phyloP scores from a whole-genome alignment of 768 basidiomycete species.

The Lentinula raphanica region DNA sequence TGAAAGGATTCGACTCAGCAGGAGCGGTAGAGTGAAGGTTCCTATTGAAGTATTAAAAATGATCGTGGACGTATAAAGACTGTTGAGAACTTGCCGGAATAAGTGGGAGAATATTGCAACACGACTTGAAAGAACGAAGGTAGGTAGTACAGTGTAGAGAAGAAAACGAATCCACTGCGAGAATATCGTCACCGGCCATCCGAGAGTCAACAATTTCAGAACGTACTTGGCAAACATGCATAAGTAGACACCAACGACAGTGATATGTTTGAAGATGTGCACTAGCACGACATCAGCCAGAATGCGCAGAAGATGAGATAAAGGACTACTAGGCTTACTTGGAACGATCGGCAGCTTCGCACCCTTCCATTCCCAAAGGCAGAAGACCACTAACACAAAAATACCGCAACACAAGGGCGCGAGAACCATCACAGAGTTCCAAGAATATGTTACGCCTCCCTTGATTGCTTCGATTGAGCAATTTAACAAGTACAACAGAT shows the following conservation, averaged over 20 bases:
- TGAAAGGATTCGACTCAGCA: conserved; percentile 56
- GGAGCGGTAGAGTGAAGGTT: conserved; percentile 62
- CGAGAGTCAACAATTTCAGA: not conserved
- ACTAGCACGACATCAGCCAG: conserved; percentile 32
- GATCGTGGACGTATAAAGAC: not conserved
- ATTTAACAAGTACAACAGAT: not conserved
- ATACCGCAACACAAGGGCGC: conserved; percentile 54
- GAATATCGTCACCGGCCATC: not conserved
- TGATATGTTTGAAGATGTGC: conserved; percentile 64
- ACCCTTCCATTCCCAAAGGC: conserved; percentile 69
- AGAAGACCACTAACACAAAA: conserved; percentile 51
- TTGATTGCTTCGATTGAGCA: conserved; percentile 15
- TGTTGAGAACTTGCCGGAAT: conserved; percentile 21
- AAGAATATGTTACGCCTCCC: conserved; percentile 71
- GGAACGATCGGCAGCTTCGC: conserved; percentile 70
- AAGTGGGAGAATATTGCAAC: conserved; percentile 59
- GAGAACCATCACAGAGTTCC: conserved; percentile 63
- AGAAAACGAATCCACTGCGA: conserved; percentile 56
- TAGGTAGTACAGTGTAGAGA: conserved; percentile 63
- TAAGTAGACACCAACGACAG: conserved; percentile 63
- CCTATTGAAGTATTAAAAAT: conserved; percentile 19
- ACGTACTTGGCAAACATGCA: conserved; percentile 64
- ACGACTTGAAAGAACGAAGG: conserved; percentile 75
- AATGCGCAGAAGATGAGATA: not conserved
- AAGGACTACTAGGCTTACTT: conserved; percentile 33